Evolutionary conservation across 768 basidiomycete genomes (phyloP).

Genomic region (Rhodosporidiobolus sp.): DNA sequence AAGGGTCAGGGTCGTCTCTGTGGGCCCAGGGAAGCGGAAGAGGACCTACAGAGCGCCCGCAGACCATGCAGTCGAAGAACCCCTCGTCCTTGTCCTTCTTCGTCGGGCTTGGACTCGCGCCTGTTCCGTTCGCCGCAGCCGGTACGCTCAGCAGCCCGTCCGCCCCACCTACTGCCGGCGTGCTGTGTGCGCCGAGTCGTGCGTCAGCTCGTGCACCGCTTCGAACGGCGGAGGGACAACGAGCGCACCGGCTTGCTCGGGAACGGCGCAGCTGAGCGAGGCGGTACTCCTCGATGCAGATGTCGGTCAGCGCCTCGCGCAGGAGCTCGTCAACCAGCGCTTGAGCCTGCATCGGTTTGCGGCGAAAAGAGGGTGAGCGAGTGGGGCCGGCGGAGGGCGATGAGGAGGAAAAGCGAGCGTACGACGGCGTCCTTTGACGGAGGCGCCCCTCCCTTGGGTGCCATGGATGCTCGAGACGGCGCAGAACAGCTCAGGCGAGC

Average conservation of each 20-base stretch:
- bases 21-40: no score
- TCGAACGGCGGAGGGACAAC: background rate
- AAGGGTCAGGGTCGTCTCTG: background rate
- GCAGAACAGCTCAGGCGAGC: no score
- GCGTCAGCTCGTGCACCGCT: background rate
- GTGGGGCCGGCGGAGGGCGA: no score
- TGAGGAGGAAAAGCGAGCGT: no score
- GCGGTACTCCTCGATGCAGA: constrained; percentile 29
- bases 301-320: constrained; percentile 22
- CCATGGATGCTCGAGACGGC: no score
- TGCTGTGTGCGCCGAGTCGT: background rate
- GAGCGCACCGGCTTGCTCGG: constrained; percentile 1
- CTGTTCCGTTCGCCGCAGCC: background rate
- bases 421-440: no score
- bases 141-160: no score
- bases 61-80: constrained; percentile 27
- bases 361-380: background rate
- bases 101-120: constrained; percentile 10
- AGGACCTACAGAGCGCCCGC: background rate
- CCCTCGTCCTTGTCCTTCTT: constrained; percentile 37
- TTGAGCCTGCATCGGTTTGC: constrained; percentile 1
- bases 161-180: no score
- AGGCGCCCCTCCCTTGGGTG: no score
- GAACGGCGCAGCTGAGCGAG: background rate
- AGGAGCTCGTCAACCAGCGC: constrained; percentile 17